phyloP scores from a whole-genome alignment of 2,329 filamentous ascomycete genomes.

The Aspergillus sergii region DNA sequence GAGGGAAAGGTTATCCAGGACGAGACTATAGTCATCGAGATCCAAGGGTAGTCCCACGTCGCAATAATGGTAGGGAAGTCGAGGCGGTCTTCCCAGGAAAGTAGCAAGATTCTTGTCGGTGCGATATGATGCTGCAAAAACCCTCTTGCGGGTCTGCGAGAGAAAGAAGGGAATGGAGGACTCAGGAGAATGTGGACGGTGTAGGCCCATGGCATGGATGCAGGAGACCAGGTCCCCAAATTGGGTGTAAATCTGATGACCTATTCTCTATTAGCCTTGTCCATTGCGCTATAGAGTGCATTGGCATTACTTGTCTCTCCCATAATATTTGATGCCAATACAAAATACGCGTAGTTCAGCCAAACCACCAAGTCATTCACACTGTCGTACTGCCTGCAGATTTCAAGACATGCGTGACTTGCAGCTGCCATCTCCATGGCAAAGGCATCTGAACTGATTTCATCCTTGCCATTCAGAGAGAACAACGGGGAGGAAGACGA shows the following conservation, averaged over 20 bases:
- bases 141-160: conserved; percentile 5
- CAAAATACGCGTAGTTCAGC: conserved; percentile 7
- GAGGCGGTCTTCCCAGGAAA: conserved; percentile 11
- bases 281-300: background rate
- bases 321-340: conserved; percentile 1
- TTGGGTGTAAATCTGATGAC: conserved; percentile 6
- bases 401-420: conserved; percentile 5
- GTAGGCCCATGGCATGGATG: conserved; percentile 2
- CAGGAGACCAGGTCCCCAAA: conserved; percentile 7
- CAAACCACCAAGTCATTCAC: conserved; percentile 7
- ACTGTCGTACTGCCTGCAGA: conserved; percentile 9
- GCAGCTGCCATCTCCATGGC: conserved; percentile 9
- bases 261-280: conserved; percentile 2
- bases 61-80: conserved; percentile 9
- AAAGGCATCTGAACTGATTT: conserved; percentile 4
- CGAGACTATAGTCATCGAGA: conserved; percentile 4
- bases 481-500: background rate
- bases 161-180: conserved; percentile 2
- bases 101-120: conserved; percentile 11
- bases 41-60: conserved; percentile 7
- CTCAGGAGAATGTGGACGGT: background rate
- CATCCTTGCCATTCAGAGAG: background rate
- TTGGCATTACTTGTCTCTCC: conserved; percentile 7
- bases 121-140: conserved; percentile 6
- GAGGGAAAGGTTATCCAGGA: conserved; percentile 9